Evolutionary conservation across 257 asterid genomes (phyloP), one percentile per base, ranked within the genome.

Genomic region (Solanum arcanum): DNA sequence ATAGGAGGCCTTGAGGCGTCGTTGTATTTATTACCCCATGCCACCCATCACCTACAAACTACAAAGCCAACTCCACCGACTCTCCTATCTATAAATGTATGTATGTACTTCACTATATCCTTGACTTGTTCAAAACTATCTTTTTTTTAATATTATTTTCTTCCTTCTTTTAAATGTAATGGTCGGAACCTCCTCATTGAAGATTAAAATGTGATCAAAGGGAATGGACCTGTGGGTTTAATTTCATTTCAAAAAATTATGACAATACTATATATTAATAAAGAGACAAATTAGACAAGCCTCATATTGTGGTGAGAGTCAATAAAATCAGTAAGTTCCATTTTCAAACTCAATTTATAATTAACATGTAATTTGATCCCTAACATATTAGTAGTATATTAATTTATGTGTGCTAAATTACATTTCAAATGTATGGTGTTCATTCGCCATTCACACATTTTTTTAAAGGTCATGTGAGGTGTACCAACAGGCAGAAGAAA

Each of bases 11-110:
- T 72, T 68, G 42, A 83, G 86, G 78, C 25, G 47, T 29, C 16
- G 20, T 85, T 86, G 80, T 88, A 91, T 88, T 91, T 29, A 91
- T 27, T 88, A 86, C 80, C 90, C 86, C 92, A 88, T 90, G 90
- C 90, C 86, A 88, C 91, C 92, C 75, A 89, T 69, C 90, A 86
- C 88, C 84, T 46, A 85, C 72, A 83, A 78, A 86, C 86, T 86
- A 86, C 88, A 88, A 49, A 44, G 42, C 89, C 87, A 80, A 49
- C 85, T 6, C 85, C 89, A 85, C 89, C 84, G 88, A 82, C 89
- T 29, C 85, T 80, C 68, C 85, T 80, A 66, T 13, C 16, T 80
- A 46, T 80, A 9, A 80, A 80, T 47, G 84, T 35, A 35, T 47
- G 84, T 35, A 35, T 37, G 39, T 29, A 78, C 84, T 47, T 46